These are phyloP conservation scores for Russula vinacea DNA, from an alignment of 768 basidiomycete species.

Conservation along the genomic window DNA sequence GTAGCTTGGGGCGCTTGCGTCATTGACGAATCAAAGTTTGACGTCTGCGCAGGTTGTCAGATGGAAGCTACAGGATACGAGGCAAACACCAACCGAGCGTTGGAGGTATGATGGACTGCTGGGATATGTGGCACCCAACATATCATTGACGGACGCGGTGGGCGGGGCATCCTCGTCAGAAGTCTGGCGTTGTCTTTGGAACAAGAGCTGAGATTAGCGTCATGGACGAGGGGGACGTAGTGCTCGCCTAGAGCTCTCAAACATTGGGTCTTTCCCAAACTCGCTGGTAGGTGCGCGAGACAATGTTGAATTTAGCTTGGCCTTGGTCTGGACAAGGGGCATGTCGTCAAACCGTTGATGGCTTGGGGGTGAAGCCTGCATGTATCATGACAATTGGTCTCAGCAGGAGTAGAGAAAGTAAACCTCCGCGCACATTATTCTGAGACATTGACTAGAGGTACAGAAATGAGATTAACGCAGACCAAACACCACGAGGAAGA, in stretches of 20 bases:
- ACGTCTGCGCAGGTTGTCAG: constrained; percentile 35
- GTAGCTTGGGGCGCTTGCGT: constrained; percentile 27
- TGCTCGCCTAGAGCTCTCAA: constrained; percentile 63
- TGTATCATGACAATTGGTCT: neutral
- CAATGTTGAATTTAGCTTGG: constrained; percentile 70
- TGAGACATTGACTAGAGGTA: constrained; percentile 56
- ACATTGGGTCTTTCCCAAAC: constrained; percentile 85
- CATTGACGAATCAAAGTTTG: constrained; percentile 41
- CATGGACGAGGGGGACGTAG: constrained; percentile 23
- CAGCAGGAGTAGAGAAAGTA: neutral
- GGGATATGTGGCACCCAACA: constrained; percentile 54
- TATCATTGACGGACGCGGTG: constrained; percentile 69
- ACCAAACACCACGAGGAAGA: neutral
- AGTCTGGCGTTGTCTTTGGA: constrained; percentile 23
- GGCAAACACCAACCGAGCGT: constrained; percentile 41
- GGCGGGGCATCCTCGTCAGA: constrained; percentile 71
- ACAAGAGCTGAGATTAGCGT: constrained; percentile 2
- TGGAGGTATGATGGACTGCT: constrained; percentile 46
- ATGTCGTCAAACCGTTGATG: constrained; percentile 68
- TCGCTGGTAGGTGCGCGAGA: constrained; percentile 62
- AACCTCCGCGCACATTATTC: constrained; percentile 44
- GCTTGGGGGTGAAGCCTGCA: constrained; percentile 45
- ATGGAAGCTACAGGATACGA: neutral
- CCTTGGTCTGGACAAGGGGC: constrained; percentile 75
- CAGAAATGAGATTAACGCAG: constrained; percentile 2